Conservation (phyloP, 768 basidiomycete species). For the Amanita rimosa region DNA sequence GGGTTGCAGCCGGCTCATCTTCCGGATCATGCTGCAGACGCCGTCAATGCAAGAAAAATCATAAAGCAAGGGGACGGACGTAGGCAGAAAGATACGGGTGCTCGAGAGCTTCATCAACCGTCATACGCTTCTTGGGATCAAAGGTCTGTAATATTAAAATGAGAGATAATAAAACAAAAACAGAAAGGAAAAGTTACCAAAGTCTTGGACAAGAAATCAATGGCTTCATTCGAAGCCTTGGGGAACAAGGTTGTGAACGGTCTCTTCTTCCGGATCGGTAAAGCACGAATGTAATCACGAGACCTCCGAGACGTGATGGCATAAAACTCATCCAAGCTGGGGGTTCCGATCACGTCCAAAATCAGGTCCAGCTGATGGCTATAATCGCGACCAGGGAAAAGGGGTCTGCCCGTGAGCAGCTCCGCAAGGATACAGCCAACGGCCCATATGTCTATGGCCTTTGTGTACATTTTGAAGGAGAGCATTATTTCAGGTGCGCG, state of each 20-base stretch:
- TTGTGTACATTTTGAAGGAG: slow-evolving; percentile 92
- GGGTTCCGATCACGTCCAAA: slow-evolving; percentile 87
- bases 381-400: slow-evolving; percentile 96
- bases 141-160: slow-evolving; percentile 72
- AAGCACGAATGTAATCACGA: slow-evolving; percentile 79
- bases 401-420: slow-evolving; percentile 83
- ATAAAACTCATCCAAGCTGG: slow-evolving; percentile 89
- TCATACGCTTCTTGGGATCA: slow-evolving; percentile 78
- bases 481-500: slow-evolving; percentile 98
- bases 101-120: slow-evolving; percentile 75
- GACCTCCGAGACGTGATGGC: slow-evolving; percentile 74
- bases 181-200: no score
- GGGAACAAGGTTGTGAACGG: slow-evolving; percentile 63
- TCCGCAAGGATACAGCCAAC: slow-evolving; percentile 85
- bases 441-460: slow-evolving; percentile 80
- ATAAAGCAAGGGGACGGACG: slow-evolving; percentile 3
- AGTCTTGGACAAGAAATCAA: slow-evolving; percentile 12
- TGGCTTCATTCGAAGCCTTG: slow-evolving; percentile 57
- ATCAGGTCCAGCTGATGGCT: slow-evolving; percentile 88
- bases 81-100: slow-evolving; percentile 83
- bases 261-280: slow-evolving; percentile 78
- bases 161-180: slow-evolving; percentile 42
- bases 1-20: slow-evolving; percentile 78
- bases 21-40: slow-evolving; percentile 83
- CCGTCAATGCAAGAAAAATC: neutral